Percentiles rank a stretch among this genome's conserved stretches.
These are phyloP conservation scores for Tephrocybe sp. DNA, from an alignment of 768 basidiomycete species.

Conservation along the genomic window DNA sequence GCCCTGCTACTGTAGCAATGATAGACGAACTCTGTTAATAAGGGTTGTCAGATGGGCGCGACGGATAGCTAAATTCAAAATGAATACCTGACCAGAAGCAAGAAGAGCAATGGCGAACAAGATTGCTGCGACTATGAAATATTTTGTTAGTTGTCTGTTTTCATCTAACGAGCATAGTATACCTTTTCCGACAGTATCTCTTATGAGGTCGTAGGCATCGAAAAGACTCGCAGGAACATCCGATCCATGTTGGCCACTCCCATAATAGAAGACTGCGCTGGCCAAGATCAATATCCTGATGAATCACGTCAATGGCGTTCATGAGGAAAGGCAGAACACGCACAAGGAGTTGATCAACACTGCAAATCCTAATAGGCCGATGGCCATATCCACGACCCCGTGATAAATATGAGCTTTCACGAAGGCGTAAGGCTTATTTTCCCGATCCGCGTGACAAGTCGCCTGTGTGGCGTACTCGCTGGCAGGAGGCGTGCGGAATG, in stretches of 20 bases:
- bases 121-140: conserved; percentile 66
- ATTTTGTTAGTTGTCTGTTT: neutral
- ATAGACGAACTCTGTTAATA: conserved; percentile 68
- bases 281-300: conserved; percentile 79
- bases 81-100: conserved; percentile 69
- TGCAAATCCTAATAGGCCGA: conserved; percentile 78
- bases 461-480: conserved; percentile 34
- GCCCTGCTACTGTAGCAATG: conserved; percentile 88
- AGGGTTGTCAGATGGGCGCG: no score
- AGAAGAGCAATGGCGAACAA: conserved; percentile 88
- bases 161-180: neutral
- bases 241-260: conserved; percentile 24
- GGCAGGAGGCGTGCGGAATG: conserved; percentile 38
- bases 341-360: conserved; percentile 86
- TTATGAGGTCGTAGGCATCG: conserved; percentile 79
- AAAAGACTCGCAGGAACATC: conserved; percentile 70
- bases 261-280: conserved; percentile 75
- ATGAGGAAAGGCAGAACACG: conserved; percentile 22
- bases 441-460: conserved; percentile 49
- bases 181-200: conserved; percentile 66
- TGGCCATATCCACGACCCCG: conserved; percentile 63
- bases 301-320: conserved; percentile 1
- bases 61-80: neutral
- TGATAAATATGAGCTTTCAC: conserved; percentile 66
- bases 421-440: conserved; percentile 57